Evolutionary conservation across 2,329 filamentous ascomycete species (phyloP), one percentile per base, ranked within the genome.

Genomic region (Trichoderma semiorbis): DNA sequence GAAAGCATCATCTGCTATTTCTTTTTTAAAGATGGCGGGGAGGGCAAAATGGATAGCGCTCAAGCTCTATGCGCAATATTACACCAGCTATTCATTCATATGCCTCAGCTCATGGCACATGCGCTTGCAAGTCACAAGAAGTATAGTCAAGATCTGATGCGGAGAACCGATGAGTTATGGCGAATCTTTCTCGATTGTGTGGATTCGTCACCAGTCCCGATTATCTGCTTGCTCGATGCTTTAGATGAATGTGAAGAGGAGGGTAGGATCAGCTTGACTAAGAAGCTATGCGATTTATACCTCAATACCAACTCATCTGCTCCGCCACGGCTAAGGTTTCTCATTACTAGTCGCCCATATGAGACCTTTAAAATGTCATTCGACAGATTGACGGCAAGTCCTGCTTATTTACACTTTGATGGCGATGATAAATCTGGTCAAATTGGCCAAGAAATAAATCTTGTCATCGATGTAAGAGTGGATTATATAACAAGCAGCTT

Each of bases 291-390:
- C 66, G 3, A 26, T 71, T 1, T 74, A 75, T 21, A 74, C 75
- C 60, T 36, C 21, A 6, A 55, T 12, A 32, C 14, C 28, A n/a
- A 18, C 55, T 21, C 61, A 57, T 14, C 7, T 5, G 1, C 14
- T 26, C n/a, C 28, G 5, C 71, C 55, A 3, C 76, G 73, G 16
- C 63, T 80, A 32, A 81, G 80, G 72, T 79, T 81, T 63, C 72
- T 81, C 21, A 60, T 81, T 8, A 80, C 79, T 0, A 81, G 80
- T 62, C 75, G 80, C 8, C 78, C 79, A 2, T 81, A 80, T 53
- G 63, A 73, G 12, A 28, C 75, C 12, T 73, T 81, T 7, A 72
- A 73, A 32, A 61, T 10, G 6, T 47, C 16, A 53, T 80, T 78
- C 26, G 60, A 64, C 14, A 65, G 36, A 28, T 70, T 74, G 10